A percentile compares a stretch with the other conserved stretches of the same genome.
These are phyloP conservation scores for Fagus sylvatica DNA, from an alignment of 306 rosid species.

Conservation along the genomic window DNA sequence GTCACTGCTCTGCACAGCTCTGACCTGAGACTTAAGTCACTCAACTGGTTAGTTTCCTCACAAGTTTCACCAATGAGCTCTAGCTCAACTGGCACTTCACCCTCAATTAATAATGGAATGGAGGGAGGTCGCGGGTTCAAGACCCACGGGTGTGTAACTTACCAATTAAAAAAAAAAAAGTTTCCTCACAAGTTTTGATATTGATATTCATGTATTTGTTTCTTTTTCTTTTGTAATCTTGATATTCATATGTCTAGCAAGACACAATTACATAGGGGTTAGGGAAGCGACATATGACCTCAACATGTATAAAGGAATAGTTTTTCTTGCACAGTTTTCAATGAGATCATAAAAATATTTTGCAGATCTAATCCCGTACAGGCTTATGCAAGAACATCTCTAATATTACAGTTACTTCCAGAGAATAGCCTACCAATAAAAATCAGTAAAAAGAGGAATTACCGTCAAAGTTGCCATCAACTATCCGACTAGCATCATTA, in stretches of 20 bases:
- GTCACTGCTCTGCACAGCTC: background rate
- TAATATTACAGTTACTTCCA: background rate
- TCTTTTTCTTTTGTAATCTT: too few relatives aligned
- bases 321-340: background rate
- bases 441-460: constrained; percentile 29
- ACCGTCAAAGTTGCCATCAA: constrained; percentile 98
- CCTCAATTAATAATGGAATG: too few relatives aligned
- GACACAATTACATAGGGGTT: background rate
- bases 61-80: background rate
- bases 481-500: constrained; percentile 94
- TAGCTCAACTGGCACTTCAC: too few relatives aligned
- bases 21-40: background rate
- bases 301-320: background rate
- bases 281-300: background rate
- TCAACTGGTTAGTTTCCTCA: background rate
- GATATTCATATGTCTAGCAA: background rate
- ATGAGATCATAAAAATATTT: background rate
- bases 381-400: background rate
- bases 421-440: background rate
- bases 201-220: background rate
- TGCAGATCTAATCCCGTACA: background rate
- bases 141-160: too few relatives aligned
- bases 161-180: background rate
- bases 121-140: too few relatives aligned
- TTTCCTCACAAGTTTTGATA: background rate